Conservation (phyloP, 2,329 filamentous ascomycete species). For the Pseudogymnoascus sp. region DNA sequence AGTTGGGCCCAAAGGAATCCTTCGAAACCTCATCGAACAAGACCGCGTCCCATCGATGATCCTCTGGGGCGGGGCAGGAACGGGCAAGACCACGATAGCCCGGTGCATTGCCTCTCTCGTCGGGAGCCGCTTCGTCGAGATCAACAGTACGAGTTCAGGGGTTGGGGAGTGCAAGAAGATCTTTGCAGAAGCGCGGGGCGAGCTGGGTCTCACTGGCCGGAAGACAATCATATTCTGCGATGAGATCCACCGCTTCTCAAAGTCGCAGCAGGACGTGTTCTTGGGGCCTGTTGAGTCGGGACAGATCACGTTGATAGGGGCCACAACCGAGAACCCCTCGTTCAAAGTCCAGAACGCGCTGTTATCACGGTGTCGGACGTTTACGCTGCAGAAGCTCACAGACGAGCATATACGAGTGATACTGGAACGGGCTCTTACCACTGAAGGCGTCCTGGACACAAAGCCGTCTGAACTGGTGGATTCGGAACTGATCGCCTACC, state of each 20-base stretch:
- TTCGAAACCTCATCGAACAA: conserved; percentile 77
- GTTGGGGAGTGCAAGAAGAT: conserved; percentile 89
- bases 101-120: conserved; percentile 78
- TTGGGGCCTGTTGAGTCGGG: conserved; percentile 86
- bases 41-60: conserved; percentile 91
- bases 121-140: conserved; percentile 82
- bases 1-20: conserved; percentile 73
- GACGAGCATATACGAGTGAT: conserved; percentile 66
- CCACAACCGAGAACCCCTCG: conserved; percentile 93
- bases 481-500: conserved; percentile 67
- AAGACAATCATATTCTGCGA: conserved; percentile 97
- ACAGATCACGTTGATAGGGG: conserved; percentile 83
- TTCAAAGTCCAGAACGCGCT: conserved; percentile 88
- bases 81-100: conserved; percentile 86
- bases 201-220: conserved; percentile 70
- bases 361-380: conserved; percentile 81
- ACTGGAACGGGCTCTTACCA: conserved; percentile 61
- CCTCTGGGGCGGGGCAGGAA: conserved; percentile 76
- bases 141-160: conserved; percentile 85
- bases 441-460: conserved; percentile 45
- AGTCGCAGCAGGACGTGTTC: conserved; percentile 91
- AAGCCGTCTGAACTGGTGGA: conserved; percentile 55
- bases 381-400: conserved; percentile 70
- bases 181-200: conserved; percentile 74
- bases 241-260: conserved; percentile 68